Conservation (phyloP, 176 grass and related monocot species). For the Secale cereale region DNA sequence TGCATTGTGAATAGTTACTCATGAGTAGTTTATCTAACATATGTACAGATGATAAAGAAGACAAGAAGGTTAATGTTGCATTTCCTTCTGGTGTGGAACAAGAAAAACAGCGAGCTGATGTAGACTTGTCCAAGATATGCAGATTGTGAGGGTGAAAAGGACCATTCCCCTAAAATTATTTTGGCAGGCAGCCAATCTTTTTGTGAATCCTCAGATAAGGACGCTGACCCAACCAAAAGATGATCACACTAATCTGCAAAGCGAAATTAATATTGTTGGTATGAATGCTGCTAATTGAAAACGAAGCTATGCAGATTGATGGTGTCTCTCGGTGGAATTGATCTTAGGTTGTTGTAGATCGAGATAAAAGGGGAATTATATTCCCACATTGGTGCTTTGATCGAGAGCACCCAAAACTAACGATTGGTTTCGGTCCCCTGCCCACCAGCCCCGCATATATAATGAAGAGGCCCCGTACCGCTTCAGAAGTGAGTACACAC, state of each 20-base stretch:
- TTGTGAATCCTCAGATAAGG: conserved; percentile 20
- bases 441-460: too few species aligned
- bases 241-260: not conserved
- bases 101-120: not conserved
- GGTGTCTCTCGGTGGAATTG: not conserved
- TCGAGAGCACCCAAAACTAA: too few species aligned
- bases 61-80: not conserved
- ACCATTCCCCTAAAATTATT: not conserved
- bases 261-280: conserved; percentile 5
- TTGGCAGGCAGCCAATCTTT: not conserved
- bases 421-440: too few species aligned
- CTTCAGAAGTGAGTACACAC: too few species aligned
- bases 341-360: too few species aligned
- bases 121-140: conserved; percentile 10
- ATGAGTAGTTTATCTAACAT: conserved; percentile 1
- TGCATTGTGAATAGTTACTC: not conserved
- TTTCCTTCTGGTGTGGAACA: conserved; percentile 1
- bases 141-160: conserved; percentile 16
- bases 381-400: too few species aligned
- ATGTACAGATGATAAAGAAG: conserved; percentile 26
- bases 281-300: not conserved
- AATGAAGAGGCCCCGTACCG: too few species aligned
- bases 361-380: too few species aligned
- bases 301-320: not conserved
- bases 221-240: not conserved